Evolutionary conservation across 1,139 yeast genomes (phyloP), one percentile per base, ranked within the genome.

Genomic region (Candida sp.): DNA sequence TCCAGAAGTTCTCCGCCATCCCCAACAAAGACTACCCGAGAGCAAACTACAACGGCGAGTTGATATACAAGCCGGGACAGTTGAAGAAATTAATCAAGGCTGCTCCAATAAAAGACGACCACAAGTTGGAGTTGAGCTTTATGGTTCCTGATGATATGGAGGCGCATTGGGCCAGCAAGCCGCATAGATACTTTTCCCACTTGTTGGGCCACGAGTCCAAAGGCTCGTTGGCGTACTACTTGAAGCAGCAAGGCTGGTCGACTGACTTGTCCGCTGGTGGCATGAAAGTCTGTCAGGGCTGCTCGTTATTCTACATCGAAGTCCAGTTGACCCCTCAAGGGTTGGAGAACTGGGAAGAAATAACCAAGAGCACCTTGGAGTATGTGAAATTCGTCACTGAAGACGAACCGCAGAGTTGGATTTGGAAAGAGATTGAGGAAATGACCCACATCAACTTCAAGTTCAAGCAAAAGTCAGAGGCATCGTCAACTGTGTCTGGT

Each of bases 131-230:
- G 55, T 57, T 94, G 12, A 69, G 82, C 4, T 94, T 94, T 66
- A 77, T 83, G 54, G 81, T 90, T 11, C 97, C 97, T 1, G 93
- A 90, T 62, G 87, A 85, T 60, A 77, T 80, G 52, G 83, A 80
- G 33, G 69, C 72, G 12, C 69, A 78, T 49, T 89, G 94, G 90
- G 80, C 81, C 46, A 77, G 81, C 28, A 84, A 84, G 58, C 96
- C 98, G 0, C 78, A 82, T 9, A 82, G 79, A 49, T 89, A 91
- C 66, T 80, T 76, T 58, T 83, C 94, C 27, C 98, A 93, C 66
- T 75, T 94, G 51, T 71, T 94, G 50, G 98, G 99, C 33, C 98
- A 94, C 66, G 98, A 94, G 71, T 90, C 82, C 49, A 78, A 85
- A 49, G 98, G 98, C 1, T 90, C 97, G 1, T 69, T 94, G 17